These are phyloP conservation scores for Blumeriella jaapii DNA, from an alignment of 2,329 filamentous ascomycete genomes.

Conservation along the genomic window DNA sequence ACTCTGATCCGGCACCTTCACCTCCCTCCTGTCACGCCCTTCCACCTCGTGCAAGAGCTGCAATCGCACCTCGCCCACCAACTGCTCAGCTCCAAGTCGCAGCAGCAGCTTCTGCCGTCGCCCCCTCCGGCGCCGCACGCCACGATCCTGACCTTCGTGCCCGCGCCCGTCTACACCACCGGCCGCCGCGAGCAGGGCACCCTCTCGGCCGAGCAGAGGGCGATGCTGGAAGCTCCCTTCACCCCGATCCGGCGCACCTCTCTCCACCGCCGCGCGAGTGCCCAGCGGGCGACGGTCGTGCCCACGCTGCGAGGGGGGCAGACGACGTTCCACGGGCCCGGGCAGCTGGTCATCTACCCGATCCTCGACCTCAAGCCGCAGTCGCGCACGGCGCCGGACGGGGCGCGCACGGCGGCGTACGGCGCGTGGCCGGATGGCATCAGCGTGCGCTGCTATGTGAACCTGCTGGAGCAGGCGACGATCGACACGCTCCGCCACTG, in stretches of 20 bases:
- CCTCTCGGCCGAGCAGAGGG: conserved; percentile 36
- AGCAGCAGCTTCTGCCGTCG: conserved; percentile 24
- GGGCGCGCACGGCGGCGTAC: neutral
- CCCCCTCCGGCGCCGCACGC: conserved; percentile 31
- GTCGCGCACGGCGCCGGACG: no score
- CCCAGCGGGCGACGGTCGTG: conserved; percentile 22
- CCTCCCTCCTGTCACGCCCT: conserved; percentile 41
- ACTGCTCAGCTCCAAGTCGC: conserved; percentile 54
- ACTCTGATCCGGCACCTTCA: conserved; percentile 46
- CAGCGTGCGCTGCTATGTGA: conserved; percentile 65
- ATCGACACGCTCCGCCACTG: conserved; percentile 52
- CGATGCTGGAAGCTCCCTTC: conserved; percentile 28
- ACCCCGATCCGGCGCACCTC: conserved; percentile 4
- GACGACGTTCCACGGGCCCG: conserved; percentile 90
- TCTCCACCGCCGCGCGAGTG: neutral
- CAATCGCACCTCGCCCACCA: conserved; percentile 44
- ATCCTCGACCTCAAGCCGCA: conserved; percentile 60
- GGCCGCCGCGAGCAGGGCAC: conserved; percentile 62
- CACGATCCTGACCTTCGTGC: conserved; percentile 71
- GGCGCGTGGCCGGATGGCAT: conserved; percentile 28
- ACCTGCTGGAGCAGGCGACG: conserved; percentile 65
- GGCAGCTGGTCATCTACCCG: conserved; percentile 87
- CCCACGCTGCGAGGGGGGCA: conserved; percentile 62
- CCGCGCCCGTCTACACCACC: conserved; percentile 76
- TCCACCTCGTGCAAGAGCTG: conserved; percentile 40